Evolutionary conservation across 805 yeast species (phyloP).

Genomic region (Cyberlindnera saturnus): DNA sequence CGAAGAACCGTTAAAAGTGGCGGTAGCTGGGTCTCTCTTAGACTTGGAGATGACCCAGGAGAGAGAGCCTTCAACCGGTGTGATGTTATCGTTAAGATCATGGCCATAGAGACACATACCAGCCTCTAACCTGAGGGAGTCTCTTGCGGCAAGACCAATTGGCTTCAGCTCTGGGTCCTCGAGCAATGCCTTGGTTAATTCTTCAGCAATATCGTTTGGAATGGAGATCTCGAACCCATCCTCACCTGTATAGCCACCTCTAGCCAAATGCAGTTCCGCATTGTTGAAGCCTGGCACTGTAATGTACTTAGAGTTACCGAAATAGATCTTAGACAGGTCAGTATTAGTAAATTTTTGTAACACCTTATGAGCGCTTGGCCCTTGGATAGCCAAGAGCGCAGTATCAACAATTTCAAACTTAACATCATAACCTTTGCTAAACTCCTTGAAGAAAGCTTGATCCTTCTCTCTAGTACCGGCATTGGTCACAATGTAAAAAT

Average conservation of each 20-base stretch:
- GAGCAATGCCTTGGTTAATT: conserved; percentile 55
- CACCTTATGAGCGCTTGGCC: conserved; percentile 73
- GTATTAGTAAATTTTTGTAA: conserved; percentile 57
- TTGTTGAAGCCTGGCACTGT: conserved; percentile 28
- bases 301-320: conserved; percentile 52
- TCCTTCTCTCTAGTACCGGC: conserved; percentile 93
- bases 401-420: conserved; percentile 51
- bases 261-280: conserved; percentile 64
- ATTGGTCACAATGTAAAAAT: conserved; percentile 85
- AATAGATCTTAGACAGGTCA: conserved; percentile 56
- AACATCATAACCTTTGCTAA: conserved; percentile 33
- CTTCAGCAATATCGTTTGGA: conserved; percentile 50
- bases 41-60: conserved; percentile 86
- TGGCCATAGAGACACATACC: conserved; percentile 98
- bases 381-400: conserved; percentile 85
- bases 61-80: conserved; percentile 86
- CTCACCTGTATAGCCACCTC: conserved; percentile 98
- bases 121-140: conserved; percentile 90
- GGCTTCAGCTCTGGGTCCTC: conserved; percentile 60
- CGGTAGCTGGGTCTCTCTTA: conserved; percentile 44
- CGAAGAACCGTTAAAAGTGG: conserved; percentile 69
- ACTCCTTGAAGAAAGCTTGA: conserved; percentile 50
- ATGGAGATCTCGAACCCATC: conserved; percentile 94
- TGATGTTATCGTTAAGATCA: conserved; percentile 70
- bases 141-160: conserved; percentile 97